Conservation (phyloP, 1,284 basidiomycete genomes). For the Vanrija sp. region DNA sequence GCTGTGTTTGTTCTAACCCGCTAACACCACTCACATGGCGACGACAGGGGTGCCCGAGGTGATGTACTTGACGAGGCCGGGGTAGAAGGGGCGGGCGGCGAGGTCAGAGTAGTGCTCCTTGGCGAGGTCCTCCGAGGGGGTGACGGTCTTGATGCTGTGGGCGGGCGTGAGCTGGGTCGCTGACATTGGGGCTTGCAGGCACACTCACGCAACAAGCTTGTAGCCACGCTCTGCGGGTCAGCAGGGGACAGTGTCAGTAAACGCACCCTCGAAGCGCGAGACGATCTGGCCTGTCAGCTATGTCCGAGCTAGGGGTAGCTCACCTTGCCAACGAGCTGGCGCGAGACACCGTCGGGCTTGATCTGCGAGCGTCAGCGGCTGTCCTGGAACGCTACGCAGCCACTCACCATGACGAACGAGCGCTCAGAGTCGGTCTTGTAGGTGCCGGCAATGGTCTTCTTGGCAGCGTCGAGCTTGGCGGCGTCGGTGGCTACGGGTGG, state of each 20-base stretch:
- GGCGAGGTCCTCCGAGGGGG: slow-evolving; percentile 40
- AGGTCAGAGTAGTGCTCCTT: slow-evolving; percentile 47
- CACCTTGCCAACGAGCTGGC: slow-evolving; percentile 45
- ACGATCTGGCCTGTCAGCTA: too few relatives aligned
- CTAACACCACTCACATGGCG: slow-evolving; percentile 32
- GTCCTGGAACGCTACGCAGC: neutral
- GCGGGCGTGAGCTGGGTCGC: neutral
- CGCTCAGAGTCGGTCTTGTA: slow-evolving; percentile 49
- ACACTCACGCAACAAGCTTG: slow-evolving; percentile 46
- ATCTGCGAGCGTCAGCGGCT: slow-evolving; percentile 20
- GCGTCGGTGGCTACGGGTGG: slow-evolving; percentile 15
- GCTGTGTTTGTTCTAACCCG: neutral
- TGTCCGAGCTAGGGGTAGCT: neutral
- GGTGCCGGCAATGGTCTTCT: slow-evolving; percentile 51
- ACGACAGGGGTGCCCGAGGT: slow-evolving; percentile 46
- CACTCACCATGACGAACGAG: slow-evolving; percentile 51
- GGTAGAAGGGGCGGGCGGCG: slow-evolving; percentile 42
- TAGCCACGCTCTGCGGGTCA: slow-evolving; percentile 37
- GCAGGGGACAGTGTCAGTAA: slow-evolving; percentile 19
- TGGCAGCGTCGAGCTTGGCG: slow-evolving; percentile 43
- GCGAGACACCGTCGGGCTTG: slow-evolving; percentile 46
- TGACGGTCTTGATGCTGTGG: slow-evolving; percentile 41
- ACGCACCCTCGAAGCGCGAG: neutral
- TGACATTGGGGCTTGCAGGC: neutral
- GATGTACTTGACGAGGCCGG: slow-evolving; percentile 45